Evolutionary conservation across 2,329 filamentous ascomycete species (phyloP), one percentile per base, ranked within the genome.

Genomic region (Phialemonium atrogriseum): DNA sequence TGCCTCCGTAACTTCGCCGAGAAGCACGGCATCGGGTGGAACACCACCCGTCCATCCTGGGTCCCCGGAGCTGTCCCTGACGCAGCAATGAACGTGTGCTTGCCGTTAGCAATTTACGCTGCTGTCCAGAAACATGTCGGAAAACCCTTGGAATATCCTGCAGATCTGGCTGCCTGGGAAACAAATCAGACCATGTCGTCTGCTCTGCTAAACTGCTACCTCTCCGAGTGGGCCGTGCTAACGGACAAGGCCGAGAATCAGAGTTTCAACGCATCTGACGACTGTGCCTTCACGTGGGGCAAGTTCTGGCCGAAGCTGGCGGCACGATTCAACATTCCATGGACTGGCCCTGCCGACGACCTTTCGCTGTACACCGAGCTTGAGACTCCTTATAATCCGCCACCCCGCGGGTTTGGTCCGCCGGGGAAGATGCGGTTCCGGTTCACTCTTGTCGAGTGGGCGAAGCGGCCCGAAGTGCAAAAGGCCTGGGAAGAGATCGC

Each of bases 1-100:
- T 48, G 52, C 4, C 54, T 73, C 2, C 55, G 46, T 30, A 43
- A 50, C 1, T 72, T 56, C 42, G 66, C 64, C 45, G 40, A 50
- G 2, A 45, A 60, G 12, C 30, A 32, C 10, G 45, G 41, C 9
- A 51, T 56, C 7, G 37, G 39, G 14, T 73, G 62, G 62, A 70
- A 62, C 38, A 50, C 70, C 11, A 58, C 59, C 16, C 60, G 62
- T 35, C 68, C 69, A 0, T 58, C 58, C 0, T 62, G 55, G 44
- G 66, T 73, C 33, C 47, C 66, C 15, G 67, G 66, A n/a, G 62
- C 63, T 2, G 63, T 67, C 1, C 59, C 57, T 10, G 63, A 68
- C 38, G 61, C 61, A 3, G 57, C 61, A 1, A 70, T 71, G 58
- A 73, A 72, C 41, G 47, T 63, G 7, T 50, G 62, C 3, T 58